These are phyloP conservation scores for Capsicum rhomboideum DNA, from an alignment of 257 asterid species.

Conservation along the genomic window DNA sequence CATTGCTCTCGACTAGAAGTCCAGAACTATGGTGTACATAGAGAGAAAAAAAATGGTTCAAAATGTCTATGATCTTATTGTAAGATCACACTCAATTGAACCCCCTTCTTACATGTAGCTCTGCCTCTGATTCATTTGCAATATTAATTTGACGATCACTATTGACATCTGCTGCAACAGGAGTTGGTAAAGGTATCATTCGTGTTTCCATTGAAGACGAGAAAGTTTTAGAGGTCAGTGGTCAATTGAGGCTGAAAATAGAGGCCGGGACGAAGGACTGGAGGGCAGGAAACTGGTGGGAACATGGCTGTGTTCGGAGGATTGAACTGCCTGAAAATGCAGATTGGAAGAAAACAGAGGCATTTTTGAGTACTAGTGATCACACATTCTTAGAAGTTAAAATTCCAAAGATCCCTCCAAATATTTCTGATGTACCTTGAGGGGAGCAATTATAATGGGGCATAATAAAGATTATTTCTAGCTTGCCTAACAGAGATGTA, in stretches of 20 bases:
- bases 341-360: slow-evolving; percentile 57
- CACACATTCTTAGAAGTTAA: slow-evolving; percentile 33
- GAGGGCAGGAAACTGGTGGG: slow-evolving; percentile 72
- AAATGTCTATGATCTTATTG: not conserved
- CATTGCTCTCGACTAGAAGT: not conserved
- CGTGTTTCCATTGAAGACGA: slow-evolving; percentile 48
- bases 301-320: slow-evolving; percentile 73
- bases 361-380: slow-evolving; percentile 29
- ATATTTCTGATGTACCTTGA: not conserved
- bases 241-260: slow-evolving; percentile 34
- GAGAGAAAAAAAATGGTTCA: not conserved
- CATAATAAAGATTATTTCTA: not conserved
- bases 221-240: slow-evolving; percentile 58
- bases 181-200: slow-evolving; percentile 20
- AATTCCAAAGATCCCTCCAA: slow-evolving; percentile 31
- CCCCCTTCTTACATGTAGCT: not conserved
- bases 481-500: not conserved
- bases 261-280: slow-evolving; percentile 34
- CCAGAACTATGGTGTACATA: not conserved
- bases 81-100: not conserved
- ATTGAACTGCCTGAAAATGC: slow-evolving; percentile 52
- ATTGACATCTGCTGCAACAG: slow-evolving; percentile 5
- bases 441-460: not conserved
- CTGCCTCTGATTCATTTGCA: not conserved
- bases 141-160: not conserved